A percentile compares a stretch with the other conserved stretches of the same genome.
Evolutionary conservation across 306 rosid genomes (phyloP).

Genomic region (Spatholobus suberectus): DNA sequence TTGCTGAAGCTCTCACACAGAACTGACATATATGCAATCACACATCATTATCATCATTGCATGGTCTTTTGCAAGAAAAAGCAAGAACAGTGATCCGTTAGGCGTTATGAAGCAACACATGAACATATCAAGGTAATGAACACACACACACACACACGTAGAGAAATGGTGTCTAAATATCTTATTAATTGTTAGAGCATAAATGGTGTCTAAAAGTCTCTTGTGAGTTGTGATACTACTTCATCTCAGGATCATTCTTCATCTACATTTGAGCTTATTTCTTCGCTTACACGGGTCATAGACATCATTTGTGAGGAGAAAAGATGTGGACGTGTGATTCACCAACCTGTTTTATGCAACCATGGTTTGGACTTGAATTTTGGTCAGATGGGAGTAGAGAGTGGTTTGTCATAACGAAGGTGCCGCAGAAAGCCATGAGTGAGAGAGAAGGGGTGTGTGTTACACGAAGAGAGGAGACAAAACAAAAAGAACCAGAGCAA

Average conservation of each 20-base stretch:
- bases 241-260: background rate
- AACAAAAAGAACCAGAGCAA: constrained; percentile 33
- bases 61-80: background rate
- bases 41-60: constrained; percentile 18
- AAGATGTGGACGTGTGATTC: background rate
- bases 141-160: background rate
- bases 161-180: background rate
- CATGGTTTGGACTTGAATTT: constrained; percentile 31
- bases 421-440: constrained; percentile 58
- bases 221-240: background rate
- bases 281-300: no score
- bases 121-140: background rate
- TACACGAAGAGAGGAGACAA: background rate
- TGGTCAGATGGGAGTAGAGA: constrained; percentile 37
- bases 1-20: constrained; percentile 53
- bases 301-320: background rate
- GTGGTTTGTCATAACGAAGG: constrained; percentile 45
- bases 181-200: background rate
- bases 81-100: background rate
- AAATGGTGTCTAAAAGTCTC: background rate
- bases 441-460: background rate
- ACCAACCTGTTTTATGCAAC: constrained; percentile 56
- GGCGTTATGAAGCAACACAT: background rate
- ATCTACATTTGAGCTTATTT: no score
- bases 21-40: constrained; percentile 44